Evolutionary conservation across 129 eudicot genomes (phyloP).

Genomic region (Helianthus annuus): DNA sequence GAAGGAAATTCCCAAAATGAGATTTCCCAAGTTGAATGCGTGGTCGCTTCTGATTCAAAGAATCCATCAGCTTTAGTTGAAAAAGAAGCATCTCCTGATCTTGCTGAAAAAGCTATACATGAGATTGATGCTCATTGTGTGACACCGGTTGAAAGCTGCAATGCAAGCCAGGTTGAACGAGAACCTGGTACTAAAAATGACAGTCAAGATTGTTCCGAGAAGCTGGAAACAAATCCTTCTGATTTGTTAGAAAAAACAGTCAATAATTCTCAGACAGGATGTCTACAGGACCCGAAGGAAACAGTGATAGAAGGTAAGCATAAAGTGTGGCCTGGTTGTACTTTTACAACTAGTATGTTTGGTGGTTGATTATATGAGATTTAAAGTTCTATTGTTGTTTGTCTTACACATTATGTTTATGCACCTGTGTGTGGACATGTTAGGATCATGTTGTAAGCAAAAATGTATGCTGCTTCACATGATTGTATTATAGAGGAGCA

Average conservation of each 20-base stretch:
- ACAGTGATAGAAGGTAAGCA: constrained; percentile 22
- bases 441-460: constrained; percentile 18
- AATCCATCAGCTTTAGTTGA: constrained; percentile 32
- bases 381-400: neutral
- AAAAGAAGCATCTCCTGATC: constrained; percentile 29
- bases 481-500: constrained; percentile 3
- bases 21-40: constrained; percentile 30
- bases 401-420: constrained; percentile 15
- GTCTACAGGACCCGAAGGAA: constrained; percentile 27
- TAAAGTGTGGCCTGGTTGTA: neutral
- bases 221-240: neutral
- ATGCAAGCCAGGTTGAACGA: constrained; percentile 32
- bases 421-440: constrained; percentile 8
- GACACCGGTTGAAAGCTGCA: constrained; percentile 27
- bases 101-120: constrained; percentile 22
- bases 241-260: neutral
- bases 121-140: constrained; percentile 23
- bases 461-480: neutral
- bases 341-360: constrained; percentile 1
- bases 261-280: constrained; percentile 28
- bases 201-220: constrained; percentile 13
- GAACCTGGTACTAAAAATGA: constrained; percentile 20
- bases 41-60: constrained; percentile 26
- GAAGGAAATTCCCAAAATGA: constrained; percentile 28
- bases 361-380: constrained; percentile 3